Evolutionary conservation across 2,329 filamentous ascomycete species (phyloP).

Genomic region (Cladosporium velox): DNA sequence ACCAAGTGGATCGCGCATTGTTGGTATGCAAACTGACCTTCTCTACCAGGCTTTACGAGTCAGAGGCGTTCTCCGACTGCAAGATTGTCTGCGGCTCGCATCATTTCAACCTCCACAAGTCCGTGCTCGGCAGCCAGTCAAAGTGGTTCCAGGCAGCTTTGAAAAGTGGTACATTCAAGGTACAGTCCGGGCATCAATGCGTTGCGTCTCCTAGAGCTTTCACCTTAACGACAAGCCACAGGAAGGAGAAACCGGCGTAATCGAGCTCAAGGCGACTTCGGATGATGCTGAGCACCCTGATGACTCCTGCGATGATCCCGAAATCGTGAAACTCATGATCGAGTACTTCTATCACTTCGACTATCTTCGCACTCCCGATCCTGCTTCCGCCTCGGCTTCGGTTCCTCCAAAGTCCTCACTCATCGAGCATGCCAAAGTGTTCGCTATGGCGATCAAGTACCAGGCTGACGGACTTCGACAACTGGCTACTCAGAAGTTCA

Average conservation of each 20-base stretch:
- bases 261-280: not conserved
- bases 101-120: not conserved
- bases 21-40: not conserved
- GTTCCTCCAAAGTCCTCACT: not conserved
- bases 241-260: not conserved
- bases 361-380: conserved; percentile 19
- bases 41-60: not conserved
- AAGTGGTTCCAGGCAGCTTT: not conserved
- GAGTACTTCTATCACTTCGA: conserved; percentile 35
- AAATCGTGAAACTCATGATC: conserved; percentile 31
- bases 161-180: not conserved
- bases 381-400: conserved; percentile 21
- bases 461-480: conserved; percentile 42
- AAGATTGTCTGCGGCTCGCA: not conserved
- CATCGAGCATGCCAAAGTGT: conserved; percentile 43
- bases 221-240: not conserved
- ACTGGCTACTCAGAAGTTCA: not conserved
- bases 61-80: not conserved
- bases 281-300: conserved; percentile 21
- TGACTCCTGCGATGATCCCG: conserved; percentile 30
- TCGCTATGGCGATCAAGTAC: conserved; percentile 48
- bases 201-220: too few relatives aligned
- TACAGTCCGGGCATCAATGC: not conserved
- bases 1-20: too few relatives aligned
- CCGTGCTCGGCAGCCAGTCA: not conserved